Evolutionary conservation across 768 basidiomycete species (phyloP), one percentile per base, ranked within the genome.

Genomic region (Tylopilus sp.): DNA sequence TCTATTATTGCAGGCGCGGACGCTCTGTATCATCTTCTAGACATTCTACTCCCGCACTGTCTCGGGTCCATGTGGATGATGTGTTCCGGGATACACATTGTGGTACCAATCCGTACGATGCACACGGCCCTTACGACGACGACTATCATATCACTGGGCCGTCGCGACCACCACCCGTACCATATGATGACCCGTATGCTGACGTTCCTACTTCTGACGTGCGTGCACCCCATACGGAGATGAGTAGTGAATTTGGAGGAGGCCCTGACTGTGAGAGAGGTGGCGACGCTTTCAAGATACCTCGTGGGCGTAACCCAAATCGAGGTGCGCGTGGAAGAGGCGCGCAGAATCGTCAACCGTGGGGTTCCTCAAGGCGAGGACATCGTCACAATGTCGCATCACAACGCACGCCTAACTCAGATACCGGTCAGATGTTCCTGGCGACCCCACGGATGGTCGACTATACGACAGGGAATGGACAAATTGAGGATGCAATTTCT

Each of bases 141-240:
- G 81, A 85, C 59, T 83, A 79, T 50, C 67, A 62, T 38, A 65
- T 72, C 24, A 73, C 75, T 34, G 77, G 78, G 17, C 77, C 82
- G 10, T 79, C 81, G 14, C 80, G 88, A 47, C 86, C 87, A 22
- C 62, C 78, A 16, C 89, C 89, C 6, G 72, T 81, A 33, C 86
- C 89, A 25, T 92, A 91, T 61, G 87, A 91, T 53, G 89, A 92
- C 59, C 89, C 89, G 11, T 90, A 90, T 63, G 76, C 83, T 19
- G 81, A 84, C 26, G 63, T 64, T 30, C 76, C 76, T 45, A 68
- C 64, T 37, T 64, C 63, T 53, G 67, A 68, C 40, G 25, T 40
- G 40, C 41, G 28, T 25, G 40, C 36, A 29, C 48, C 24, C 12
- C 22, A 17, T 21, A n/a, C 19, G 41, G 56, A 50, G 44, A 33